Evolutionary conservation across 2,329 filamentous ascomycete species (phyloP).

Genomic region (Arthrinium puccinioides): DNA sequence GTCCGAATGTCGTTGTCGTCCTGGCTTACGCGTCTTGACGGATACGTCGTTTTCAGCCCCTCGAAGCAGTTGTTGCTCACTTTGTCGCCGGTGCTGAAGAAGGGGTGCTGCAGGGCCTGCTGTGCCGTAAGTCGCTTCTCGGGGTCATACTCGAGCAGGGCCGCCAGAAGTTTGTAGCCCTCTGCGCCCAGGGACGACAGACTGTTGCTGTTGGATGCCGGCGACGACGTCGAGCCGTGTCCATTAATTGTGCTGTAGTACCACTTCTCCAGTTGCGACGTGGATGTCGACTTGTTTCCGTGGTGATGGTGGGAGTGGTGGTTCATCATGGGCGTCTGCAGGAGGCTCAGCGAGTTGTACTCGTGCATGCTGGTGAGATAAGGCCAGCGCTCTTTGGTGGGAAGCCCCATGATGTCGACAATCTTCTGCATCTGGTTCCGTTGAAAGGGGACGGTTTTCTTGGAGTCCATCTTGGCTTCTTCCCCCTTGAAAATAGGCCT

Average conservation of each 20-base stretch:
- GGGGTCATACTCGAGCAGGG: conserved; percentile 88
- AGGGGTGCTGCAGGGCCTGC: conserved; percentile 81
- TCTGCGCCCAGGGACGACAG: conserved; percentile 62
- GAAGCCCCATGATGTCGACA: conserved; percentile 89
- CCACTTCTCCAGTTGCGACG: conserved; percentile 21
- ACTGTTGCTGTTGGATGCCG: conserved; percentile 21
- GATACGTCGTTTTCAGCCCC: conserved; percentile 81
- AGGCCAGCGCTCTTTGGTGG: conserved; percentile 84
- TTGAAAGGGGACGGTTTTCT: conserved; percentile 96
- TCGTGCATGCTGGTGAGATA: conserved; percentile 81
- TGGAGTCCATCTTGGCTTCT: conserved; percentile 97
- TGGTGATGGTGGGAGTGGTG: conserved; percentile 31
- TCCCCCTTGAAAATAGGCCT: conserved; percentile 97
- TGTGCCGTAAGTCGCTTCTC: conserved; percentile 80
- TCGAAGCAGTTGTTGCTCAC: conserved; percentile 85
- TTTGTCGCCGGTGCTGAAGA: conserved; percentile 70
- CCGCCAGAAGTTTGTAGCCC: conserved; percentile 74
- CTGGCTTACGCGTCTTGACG: conserved; percentile 80
- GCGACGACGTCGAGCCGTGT: conserved; percentile 59
- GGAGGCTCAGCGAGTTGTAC: conserved; percentile 59
- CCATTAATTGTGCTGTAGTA: conserved; percentile 47
- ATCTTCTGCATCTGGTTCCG: conserved; percentile 99
- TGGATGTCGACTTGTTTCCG: conserved; percentile 17
- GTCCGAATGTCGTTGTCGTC: conserved; percentile 96
- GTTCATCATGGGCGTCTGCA: conserved; percentile 43